Conservation (phyloP, 1,139 yeast genomes). For the Saccharomyces pastorianus region DNA sequence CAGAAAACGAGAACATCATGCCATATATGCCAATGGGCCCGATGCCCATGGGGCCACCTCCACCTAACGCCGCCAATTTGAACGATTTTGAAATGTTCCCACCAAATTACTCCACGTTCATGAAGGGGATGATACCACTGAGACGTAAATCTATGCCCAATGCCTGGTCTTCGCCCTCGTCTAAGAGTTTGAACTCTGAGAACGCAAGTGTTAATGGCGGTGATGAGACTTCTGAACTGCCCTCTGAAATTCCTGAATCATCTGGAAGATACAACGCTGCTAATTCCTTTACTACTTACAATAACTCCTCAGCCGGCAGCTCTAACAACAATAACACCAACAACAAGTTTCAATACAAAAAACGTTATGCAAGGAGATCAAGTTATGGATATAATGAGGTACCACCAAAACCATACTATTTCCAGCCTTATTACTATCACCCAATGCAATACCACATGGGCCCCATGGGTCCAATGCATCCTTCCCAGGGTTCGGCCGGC, state of each 20-base stretch:
- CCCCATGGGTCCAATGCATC: conserved; percentile 15
- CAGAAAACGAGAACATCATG: conserved; percentile 3
- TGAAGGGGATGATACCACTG: conserved; percentile 3
- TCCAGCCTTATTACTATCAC: conserved; percentile 26
- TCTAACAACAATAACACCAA: conserved; percentile 11
- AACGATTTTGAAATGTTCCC: conserved; percentile 2
- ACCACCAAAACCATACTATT: conserved; percentile 24
- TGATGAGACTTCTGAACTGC: conserved; percentile 13
- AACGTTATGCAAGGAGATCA: conserved; percentile 8
- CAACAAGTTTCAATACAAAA: conserved; percentile 4
- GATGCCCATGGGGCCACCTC: neutral
- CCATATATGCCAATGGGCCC: conserved; percentile 2
- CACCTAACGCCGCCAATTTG: neutral
- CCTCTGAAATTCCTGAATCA: conserved; percentile 20
- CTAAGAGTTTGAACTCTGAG: conserved; percentile 10
- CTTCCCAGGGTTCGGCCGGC: conserved; percentile 16
- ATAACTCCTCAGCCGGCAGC: conserved; percentile 26
- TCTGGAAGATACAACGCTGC: conserved; percentile 11
- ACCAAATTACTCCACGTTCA: neutral
- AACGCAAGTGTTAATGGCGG: conserved; percentile 11
- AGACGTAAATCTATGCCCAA: conserved; percentile 7
- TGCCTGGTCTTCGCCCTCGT: conserved; percentile 12
- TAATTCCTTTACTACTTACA: conserved; percentile 20
- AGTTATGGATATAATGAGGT: conserved; percentile 14
- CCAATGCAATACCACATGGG: conserved; percentile 28